Evolutionary conservation across 306 rosid species (phyloP), one percentile per base, ranked within the genome.

Genomic region (Trifolium repens): DNA sequence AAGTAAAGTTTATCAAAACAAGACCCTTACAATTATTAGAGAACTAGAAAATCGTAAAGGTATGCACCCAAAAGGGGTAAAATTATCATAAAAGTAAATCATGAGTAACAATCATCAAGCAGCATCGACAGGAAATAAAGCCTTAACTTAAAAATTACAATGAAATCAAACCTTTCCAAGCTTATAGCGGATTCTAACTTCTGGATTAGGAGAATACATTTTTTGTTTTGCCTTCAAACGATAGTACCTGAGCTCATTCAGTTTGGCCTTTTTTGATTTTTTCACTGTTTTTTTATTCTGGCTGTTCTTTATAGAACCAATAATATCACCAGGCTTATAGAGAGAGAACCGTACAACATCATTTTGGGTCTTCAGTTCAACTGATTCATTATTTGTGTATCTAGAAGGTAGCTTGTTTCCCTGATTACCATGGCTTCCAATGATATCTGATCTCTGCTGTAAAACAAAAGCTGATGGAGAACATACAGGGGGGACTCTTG

Each of bases 191-290:
- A 93, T 93, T 86, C 98, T 84, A 82, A 93, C 96, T 85, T 84
- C 91, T 35, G 98, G 96, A 78, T 91, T 93, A 69, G 94, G 92
- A 68, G 98, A 93, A 26, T 84, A 87, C 90, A 85, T 91, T 87
- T 93, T 88, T 88, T 88, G 89, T 81, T 82, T 88, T 62, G 92
- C 98, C 94, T 89, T 91, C 83, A 91, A 79, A 43, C 97, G 96
- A 63, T 84, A 91, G 75, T 89, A 87, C 72, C 87, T 88, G 55
- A 93, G 91, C 80, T 91, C 96, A 72, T 89, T 93, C 77, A 87
- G 4, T 82, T 93, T 93, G 44, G 67, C 67, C 22, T 15, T 61
- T 14, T 5, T 61, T 13, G 67, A 61, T 14, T 61, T 61, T 14
- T 61, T 61, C 44, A 30, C 17, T 26, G 8, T 76, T 67, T 82